These are phyloP conservation scores for Hanseniaspora pseudoguilliermondii DNA, from an alignment of 805 yeast genomes.

Conservation along the genomic window DNA sequence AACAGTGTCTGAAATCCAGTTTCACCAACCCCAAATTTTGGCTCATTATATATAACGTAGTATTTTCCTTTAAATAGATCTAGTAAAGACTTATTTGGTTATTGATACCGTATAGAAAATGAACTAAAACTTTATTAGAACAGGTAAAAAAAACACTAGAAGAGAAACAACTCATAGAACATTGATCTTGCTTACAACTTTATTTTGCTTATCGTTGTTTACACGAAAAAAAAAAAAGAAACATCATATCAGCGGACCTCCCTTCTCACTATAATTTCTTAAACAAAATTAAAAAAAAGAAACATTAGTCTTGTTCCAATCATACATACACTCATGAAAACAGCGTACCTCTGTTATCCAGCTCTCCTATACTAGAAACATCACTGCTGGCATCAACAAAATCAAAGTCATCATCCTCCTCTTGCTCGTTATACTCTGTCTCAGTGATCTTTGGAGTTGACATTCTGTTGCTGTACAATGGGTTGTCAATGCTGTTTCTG, in stretches of 20 bases:
- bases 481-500: not conserved
- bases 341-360: conserved; percentile 12
- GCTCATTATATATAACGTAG: not conserved
- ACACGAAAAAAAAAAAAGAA: no score
- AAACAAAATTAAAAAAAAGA: not conserved
- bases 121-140: no score
- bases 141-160: no score
- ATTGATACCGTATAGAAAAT: no score
- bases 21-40: not conserved
- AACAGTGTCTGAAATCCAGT: not conserved
- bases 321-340: not conserved
- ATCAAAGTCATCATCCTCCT: conserved; percentile 1
- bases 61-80: no score
- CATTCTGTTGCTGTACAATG: not conserved
- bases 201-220: no score
- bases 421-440: not conserved
- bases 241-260: no score
- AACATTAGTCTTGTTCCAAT: not conserved
- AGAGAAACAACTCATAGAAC: no score
- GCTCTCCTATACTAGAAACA: conserved; percentile 11
- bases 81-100: no score
- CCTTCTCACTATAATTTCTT: not conserved
- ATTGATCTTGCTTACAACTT: no score
- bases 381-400: conserved; percentile 13
- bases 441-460: not conserved